Percentiles rank a stretch among this genome's conserved stretches.
These are phyloP conservation scores for Rhodotorula toruloides DNA, from an alignment of 768 basidiomycete species.

Conservation along the genomic window DNA sequence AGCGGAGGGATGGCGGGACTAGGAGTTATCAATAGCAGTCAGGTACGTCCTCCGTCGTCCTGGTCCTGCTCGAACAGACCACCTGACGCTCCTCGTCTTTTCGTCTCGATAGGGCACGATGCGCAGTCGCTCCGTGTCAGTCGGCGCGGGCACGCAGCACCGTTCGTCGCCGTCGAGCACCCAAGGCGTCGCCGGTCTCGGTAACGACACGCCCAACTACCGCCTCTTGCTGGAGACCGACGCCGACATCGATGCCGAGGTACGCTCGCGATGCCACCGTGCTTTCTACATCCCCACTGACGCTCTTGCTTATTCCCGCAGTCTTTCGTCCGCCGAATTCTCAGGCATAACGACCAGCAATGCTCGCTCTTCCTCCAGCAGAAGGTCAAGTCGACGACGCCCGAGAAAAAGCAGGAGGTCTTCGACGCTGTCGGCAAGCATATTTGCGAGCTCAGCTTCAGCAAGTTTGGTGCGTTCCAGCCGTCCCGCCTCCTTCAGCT, in stretches of 20 bases:
- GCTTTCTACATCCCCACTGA: neutral
- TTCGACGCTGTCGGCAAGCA: conserved; percentile 9
- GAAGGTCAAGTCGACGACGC: conserved; percentile 6
- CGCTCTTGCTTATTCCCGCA: neutral
- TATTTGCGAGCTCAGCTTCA: conserved; percentile 16
- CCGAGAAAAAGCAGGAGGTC: neutral
- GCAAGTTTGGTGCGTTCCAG: conserved; percentile 32
- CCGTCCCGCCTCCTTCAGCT: neutral
- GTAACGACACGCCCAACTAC: conserved; percentile 24
- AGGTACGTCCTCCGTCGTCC: neutral
- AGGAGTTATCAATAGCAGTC: too few species aligned
- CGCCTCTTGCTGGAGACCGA: conserved; percentile 27
- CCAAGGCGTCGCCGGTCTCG: too few species aligned
- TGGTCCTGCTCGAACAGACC: neutral
- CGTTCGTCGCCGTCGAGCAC: neutral
- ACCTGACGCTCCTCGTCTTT: neutral
- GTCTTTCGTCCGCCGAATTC: conserved; percentile 31
- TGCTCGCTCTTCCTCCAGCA: conserved; percentile 39
- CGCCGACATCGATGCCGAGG: conserved; percentile 27
- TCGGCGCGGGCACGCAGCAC: neutral
- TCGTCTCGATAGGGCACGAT: neutral
- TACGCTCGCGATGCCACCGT: too few species aligned
- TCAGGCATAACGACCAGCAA: conserved; percentile 33
- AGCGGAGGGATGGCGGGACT: too few species aligned
- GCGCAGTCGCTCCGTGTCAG: neutral